A percentile compares a stretch with the other conserved stretches of the same genome.
Conservation (phyloP, 2,329 filamentous ascomycete species). For the Penicillium sclerotigenum region DNA sequence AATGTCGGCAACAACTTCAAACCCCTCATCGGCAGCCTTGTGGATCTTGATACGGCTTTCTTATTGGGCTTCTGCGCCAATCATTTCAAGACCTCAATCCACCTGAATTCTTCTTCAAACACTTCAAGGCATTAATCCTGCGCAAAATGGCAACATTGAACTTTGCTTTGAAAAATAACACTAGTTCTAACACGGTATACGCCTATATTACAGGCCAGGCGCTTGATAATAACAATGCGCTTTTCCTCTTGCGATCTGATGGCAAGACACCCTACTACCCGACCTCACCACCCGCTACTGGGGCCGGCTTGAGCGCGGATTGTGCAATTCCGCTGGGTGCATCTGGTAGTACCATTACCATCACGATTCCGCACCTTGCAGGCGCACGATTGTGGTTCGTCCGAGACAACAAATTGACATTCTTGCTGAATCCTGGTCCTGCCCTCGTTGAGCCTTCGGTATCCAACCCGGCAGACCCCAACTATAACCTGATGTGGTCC, state of each 20-base stretch:
- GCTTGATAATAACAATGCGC: conserved; percentile 56
- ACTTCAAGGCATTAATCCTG: background rate
- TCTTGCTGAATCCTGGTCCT: conserved; percentile 68
- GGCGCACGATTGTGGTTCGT: conserved; percentile 72
- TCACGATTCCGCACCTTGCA: conserved; percentile 67
- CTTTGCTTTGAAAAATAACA: conserved; percentile 65
- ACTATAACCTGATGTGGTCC: conserved; percentile 61
- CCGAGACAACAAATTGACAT: conserved; percentile 59
- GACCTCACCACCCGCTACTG: conserved; percentile 53
- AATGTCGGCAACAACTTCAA: background rate
- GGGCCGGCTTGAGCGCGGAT: conserved; percentile 52
- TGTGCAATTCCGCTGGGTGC: conserved; percentile 63
- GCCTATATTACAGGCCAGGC: conserved; percentile 70
- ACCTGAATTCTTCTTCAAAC: background rate
- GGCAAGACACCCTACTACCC: conserved; percentile 66
- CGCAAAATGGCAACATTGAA: conserved; percentile 48
- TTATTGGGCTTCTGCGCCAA: conserved; percentile 7
- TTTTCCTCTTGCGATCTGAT: conserved; percentile 64
- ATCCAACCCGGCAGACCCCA: conserved; percentile 62
- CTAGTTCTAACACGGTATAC: conserved; percentile 58
- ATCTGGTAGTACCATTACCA: conserved; percentile 56
- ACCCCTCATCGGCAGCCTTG: conserved; percentile 3
- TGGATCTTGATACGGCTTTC: conserved; percentile 6
- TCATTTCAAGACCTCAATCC: background rate
- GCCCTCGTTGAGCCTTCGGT: conserved; percentile 72